phyloP scores from a whole-genome alignment of 768 basidiomycete species.

The Hygrophoropsis aurantiaca region DNA sequence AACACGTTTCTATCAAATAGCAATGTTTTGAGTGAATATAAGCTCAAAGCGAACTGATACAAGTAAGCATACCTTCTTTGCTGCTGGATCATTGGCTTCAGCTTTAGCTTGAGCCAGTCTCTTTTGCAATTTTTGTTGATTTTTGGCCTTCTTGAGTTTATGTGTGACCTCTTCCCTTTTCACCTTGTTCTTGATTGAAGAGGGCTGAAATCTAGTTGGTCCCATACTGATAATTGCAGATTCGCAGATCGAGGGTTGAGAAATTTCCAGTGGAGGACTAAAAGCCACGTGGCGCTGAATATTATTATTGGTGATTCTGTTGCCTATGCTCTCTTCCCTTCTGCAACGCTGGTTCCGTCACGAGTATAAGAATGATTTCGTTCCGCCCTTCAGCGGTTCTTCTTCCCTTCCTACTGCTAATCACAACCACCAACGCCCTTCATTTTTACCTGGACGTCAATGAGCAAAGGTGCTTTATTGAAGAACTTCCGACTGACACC shows the following conservation, averaged over 20 bases:
- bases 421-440: constrained; percentile 39
- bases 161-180: constrained; percentile 78
- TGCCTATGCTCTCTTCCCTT: too few relatives aligned
- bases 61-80: constrained; percentile 63
- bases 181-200: constrained; percentile 80
- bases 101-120: constrained; percentile 75
- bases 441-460: constrained; percentile 97
- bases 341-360: not conserved
- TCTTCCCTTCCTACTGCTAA: constrained; percentile 40
- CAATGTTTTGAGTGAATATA: not conserved
- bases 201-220: constrained; percentile 57
- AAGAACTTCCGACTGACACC: constrained; percentile 94
- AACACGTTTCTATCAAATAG: constrained; percentile 65
- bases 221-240: too few relatives aligned
- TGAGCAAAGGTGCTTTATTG: constrained; percentile 93
- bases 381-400: not conserved
- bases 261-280: not conserved
- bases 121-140: constrained; percentile 76
- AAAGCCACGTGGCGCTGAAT: not conserved
- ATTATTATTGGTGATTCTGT: not conserved
- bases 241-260: not conserved
- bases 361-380: not conserved
- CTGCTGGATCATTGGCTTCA: constrained; percentile 72
- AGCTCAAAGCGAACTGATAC: not conserved
- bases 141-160: constrained; percentile 76